Evolutionary conservation across 331 rosid species (phyloP).

Genomic region (Acacia pycnantha): DNA sequence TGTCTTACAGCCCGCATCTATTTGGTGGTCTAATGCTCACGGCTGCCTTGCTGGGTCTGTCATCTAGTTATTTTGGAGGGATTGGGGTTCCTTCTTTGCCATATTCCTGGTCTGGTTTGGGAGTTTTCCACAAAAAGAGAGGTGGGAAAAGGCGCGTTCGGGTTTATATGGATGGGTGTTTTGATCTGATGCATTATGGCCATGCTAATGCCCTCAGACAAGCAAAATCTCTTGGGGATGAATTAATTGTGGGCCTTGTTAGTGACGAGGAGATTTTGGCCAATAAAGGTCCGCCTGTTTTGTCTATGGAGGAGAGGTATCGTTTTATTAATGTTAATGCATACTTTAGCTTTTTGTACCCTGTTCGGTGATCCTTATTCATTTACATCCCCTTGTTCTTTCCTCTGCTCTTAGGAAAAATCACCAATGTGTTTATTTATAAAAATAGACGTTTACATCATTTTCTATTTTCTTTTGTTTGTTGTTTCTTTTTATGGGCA

Average conservation of each 20-base stretch:
- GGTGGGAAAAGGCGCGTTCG: slow-evolving; percentile 73
- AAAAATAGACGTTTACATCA: background rate
- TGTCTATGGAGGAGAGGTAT: slow-evolving; percentile 90
- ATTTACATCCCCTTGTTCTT: background rate
- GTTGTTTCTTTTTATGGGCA: background rate
- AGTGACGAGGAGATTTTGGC: slow-evolving; percentile 89
- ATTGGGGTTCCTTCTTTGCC: slow-evolving; percentile 75
- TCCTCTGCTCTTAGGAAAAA: background rate
- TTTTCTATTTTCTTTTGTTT: background rate
- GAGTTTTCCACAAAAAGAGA: slow-evolving; percentile 75
- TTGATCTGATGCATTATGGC: slow-evolving; percentile 99
- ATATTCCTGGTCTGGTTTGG: slow-evolving; percentile 60
- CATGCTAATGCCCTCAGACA: slow-evolving; percentile 99
- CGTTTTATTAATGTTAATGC: background rate
- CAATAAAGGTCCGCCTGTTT: slow-evolving; percentile 95
- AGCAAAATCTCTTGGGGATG: slow-evolving; percentile 96
- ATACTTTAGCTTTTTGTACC: slow-evolving; percentile 3
- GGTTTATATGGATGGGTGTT: slow-evolving; percentile 98
- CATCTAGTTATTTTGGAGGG: slow-evolving; percentile 88
- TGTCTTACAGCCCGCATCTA: slow-evolving; percentile 68
- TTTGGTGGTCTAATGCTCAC: slow-evolving; percentile 98
- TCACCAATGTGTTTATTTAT: background rate
- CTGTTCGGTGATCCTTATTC: background rate
- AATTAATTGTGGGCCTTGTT: slow-evolving; percentile 88
- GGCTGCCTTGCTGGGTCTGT: slow-evolving; percentile 92